Percentiles rank a stretch among this genome's conserved stretches.
These are phyloP conservation scores for Theileria annulata DNA, from an alignment of 169 alveolate genomes.

Conservation along the genomic window DNA sequence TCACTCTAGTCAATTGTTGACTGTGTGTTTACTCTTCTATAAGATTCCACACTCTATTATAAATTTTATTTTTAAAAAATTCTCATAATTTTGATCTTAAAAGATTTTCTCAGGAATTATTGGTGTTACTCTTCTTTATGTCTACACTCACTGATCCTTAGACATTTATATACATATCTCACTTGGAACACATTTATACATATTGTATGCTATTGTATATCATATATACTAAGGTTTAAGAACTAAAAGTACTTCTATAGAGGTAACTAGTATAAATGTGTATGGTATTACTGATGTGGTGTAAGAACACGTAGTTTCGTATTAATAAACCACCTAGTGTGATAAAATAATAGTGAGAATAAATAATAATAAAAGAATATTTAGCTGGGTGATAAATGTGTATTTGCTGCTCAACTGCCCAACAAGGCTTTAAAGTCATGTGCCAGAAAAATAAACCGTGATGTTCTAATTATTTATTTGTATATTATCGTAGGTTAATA, in stretches of 20 bases:
- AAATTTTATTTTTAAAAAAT: no score
- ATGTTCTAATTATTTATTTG: neutral
- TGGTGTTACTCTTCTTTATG: neutral
- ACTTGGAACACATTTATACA: neutral
- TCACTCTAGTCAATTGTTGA: neutral
- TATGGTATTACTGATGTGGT: neutral
- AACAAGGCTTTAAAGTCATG: neutral
- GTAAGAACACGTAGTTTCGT: neutral
- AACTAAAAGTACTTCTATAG: neutral
- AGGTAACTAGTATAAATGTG: neutral
- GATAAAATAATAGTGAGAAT: neutral
- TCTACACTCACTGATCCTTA: neutral
- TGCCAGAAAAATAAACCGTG: neutral
- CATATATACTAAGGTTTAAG: neutral
- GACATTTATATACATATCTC: neutral
- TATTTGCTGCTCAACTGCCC: neutral
- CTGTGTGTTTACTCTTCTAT: neutral
- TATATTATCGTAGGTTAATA: slow-evolving; percentile 14
- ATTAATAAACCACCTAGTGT: neutral
- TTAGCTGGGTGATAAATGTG: neutral
- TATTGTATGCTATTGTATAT: neutral
- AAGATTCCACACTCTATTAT: neutral
- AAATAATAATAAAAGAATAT: neutral
- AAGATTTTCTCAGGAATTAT: neutral
- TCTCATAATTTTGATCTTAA: neutral